A percentile compares a stretch with the other conserved stretches of the same genome.
These are phyloP conservation scores for Diaporthe vaccinii DNA, from an alignment of 2,329 filamentous ascomycete genomes.

Conservation along the genomic window DNA sequence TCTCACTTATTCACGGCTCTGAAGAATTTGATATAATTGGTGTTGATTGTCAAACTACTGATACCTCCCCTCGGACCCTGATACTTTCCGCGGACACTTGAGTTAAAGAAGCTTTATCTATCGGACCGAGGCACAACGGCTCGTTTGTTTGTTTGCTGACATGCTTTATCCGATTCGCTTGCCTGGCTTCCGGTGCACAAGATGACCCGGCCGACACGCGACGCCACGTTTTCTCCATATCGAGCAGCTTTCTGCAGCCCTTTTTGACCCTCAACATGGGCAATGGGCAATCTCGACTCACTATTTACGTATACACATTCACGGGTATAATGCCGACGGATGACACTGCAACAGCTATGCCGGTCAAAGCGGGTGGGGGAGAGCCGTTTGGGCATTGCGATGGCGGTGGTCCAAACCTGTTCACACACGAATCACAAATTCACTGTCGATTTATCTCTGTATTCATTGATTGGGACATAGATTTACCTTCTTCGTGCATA, in stretches of 20 bases:
- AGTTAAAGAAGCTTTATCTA: not conserved
- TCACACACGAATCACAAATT: too few species aligned
- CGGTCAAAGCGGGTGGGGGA: too few species aligned
- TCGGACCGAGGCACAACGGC: not conserved
- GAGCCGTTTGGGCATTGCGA: too few species aligned
- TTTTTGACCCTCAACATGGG: not conserved
- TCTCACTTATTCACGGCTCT: not conserved
- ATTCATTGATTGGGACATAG: too few species aligned
- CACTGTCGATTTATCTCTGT: too few species aligned
- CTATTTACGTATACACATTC: not conserved
- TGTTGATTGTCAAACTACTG: not conserved
- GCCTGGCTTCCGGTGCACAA: not conserved
- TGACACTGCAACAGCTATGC: too few species aligned
- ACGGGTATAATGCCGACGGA: too few species aligned
- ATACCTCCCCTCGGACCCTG: not conserved
- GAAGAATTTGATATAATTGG: constrained; percentile 26
- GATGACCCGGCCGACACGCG: not conserved
- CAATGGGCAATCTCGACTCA: not conserved
- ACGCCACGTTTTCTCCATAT: not conserved
- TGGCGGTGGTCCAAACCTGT: too few species aligned
- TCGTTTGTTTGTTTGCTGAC: not conserved
- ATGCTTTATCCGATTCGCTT: too few species aligned
- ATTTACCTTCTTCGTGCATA: not conserved
- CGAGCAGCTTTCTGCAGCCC: not conserved
- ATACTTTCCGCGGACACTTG: not conserved